These are phyloP conservation scores for Neurospora tetrasperma DNA, from an alignment of 495 filamentous ascomycete genomes.

Conservation along the genomic window DNA sequence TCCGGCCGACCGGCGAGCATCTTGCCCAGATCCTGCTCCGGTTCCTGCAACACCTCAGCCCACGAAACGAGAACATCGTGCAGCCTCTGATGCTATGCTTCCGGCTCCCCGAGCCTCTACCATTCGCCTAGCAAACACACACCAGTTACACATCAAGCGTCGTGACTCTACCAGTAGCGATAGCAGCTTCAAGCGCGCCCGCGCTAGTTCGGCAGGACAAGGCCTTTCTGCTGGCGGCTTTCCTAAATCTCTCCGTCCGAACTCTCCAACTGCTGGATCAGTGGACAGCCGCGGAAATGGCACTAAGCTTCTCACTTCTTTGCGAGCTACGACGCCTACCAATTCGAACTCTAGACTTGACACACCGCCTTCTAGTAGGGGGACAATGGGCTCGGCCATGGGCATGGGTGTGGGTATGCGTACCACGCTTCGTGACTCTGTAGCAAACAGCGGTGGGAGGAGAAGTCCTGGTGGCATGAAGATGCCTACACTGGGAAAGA, in stretches of 20 bases:
- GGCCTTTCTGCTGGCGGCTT: conserved; percentile 10
- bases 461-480: conserved; percentile 17
- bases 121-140: not conserved
- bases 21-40: conserved; percentile 5
- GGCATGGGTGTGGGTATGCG: conserved; percentile 23
- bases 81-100: conserved; percentile 7
- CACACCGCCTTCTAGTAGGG: conserved; percentile 2
- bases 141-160: conserved; percentile 16
- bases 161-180: conserved; percentile 38
- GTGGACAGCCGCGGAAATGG: not conserved
- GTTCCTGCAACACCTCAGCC: not conserved
- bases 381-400: not conserved
- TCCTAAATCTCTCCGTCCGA: conserved; percentile 27
- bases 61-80: conserved; percentile 6
- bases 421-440: conserved; percentile 18
- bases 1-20: not conserved
- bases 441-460: conserved; percentile 1
- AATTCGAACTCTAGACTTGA: conserved; percentile 21
- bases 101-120: not conserved
- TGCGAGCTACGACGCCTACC: conserved; percentile 29
- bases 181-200: conserved; percentile 38
- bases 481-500: conserved; percentile 27
- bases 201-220: conserved; percentile 3
- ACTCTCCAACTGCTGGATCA: not conserved
- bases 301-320: conserved; percentile 10